These are phyloP conservation scores for Populus hybrid DNA, from an alignment of 441 rosid genomes.

Conservation along the genomic window DNA sequence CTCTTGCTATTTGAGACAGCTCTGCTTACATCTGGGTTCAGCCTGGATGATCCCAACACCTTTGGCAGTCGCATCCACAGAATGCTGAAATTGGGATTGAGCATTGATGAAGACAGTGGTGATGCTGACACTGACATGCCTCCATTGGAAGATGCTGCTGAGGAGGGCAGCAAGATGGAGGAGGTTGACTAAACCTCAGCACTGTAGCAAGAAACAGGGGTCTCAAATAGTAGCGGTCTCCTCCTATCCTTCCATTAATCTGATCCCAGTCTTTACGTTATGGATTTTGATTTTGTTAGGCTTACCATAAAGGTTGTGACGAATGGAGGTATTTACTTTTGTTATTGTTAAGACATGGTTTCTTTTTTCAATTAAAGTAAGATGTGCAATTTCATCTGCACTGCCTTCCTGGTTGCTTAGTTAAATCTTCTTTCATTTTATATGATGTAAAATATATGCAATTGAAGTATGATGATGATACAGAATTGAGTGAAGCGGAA, in stretches of 20 bases:
- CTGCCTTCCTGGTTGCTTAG: too few species aligned
- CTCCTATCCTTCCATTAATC: background rate
- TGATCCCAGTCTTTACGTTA: background rate
- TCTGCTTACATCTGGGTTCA: constrained; percentile 62
- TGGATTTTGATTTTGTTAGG: background rate
- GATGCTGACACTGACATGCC: constrained; percentile 68
- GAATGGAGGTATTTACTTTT: too few species aligned
- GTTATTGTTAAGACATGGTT: too few species aligned
- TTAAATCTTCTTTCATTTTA: too few species aligned
- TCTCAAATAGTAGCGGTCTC: background rate
- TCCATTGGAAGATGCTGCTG: constrained; percentile 54
- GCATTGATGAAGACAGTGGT: constrained; percentile 54
- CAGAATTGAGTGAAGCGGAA: too few species aligned
- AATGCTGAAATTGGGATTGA: constrained; percentile 66
- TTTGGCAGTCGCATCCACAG: constrained; percentile 70
- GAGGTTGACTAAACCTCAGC: constrained; percentile 50
- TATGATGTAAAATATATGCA: too few species aligned
- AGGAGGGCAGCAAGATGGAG: constrained; percentile 71
- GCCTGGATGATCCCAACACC: constrained; percentile 77
- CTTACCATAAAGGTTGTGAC: too few species aligned
- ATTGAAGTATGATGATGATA: too few species aligned
- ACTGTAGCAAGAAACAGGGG: background rate
- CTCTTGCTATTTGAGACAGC: constrained; percentile 65
- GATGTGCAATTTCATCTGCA: too few species aligned
- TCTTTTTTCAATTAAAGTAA: too few species aligned